Conservation (phyloP, 306 rosid species). For the Casuarina equisetifolia region DNA sequence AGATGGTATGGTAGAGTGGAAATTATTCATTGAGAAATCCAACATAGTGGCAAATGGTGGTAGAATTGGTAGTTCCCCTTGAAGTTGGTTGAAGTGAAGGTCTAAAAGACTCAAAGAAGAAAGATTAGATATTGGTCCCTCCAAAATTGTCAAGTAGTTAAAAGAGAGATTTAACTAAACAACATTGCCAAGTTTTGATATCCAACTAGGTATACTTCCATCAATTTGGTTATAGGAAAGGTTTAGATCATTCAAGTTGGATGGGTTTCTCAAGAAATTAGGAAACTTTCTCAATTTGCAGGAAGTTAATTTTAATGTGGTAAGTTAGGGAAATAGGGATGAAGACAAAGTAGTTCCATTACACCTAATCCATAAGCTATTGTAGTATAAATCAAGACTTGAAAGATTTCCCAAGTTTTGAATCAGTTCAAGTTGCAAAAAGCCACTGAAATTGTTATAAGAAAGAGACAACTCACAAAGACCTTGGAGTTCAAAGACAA, state of each 20-base stretch:
- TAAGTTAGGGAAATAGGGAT: slow-evolving; percentile 9
- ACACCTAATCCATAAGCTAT: slow-evolving; percentile 22
- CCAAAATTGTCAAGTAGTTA: neutral
- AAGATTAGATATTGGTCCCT: neutral
- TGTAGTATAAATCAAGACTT: slow-evolving; percentile 40
- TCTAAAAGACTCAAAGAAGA: slow-evolving; percentile 14
- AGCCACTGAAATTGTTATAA: slow-evolving; percentile 31
- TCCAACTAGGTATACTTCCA: slow-evolving; percentile 37
- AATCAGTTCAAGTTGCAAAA: slow-evolving; percentile 10
- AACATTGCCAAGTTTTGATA: neutral
- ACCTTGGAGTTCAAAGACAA: neutral
- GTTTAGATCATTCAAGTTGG: slow-evolving; percentile 20
- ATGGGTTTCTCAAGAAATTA: slow-evolving; percentile 23
- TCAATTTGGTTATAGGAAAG: slow-evolving; percentile 37
- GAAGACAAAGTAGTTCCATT: neutral
- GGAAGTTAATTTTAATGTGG: slow-evolving; percentile 32
- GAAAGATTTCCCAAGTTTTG: slow-evolving; percentile 22
- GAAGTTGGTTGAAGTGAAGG: slow-evolving; percentile 36
- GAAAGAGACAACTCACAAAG: slow-evolving; percentile 20
- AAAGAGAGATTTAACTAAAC: neutral
- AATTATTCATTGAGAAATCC: slow-evolving; percentile 31
- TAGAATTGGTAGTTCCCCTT: slow-evolving; percentile 20
- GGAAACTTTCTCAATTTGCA: slow-evolving; percentile 35
- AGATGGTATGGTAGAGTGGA: neutral
- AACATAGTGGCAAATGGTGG: neutral